phyloP scores from a whole-genome alignment of 352 stramenopile genomes.

The Phytophthora crassamura region DNA sequence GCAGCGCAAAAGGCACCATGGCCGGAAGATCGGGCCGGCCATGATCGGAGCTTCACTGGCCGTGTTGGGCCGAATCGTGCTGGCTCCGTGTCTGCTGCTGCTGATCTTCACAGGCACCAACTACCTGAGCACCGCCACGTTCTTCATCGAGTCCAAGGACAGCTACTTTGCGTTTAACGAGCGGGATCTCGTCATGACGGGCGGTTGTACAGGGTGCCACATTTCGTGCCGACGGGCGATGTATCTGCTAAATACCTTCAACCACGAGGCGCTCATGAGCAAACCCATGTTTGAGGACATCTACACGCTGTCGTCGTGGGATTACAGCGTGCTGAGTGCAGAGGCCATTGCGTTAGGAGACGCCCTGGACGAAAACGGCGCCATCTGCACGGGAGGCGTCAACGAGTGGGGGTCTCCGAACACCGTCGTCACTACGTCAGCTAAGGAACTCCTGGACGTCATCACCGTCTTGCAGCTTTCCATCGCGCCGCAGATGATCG shows the following conservation, averaged over 20 bases:
- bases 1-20: constrained; percentile 4
- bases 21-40: constrained; percentile 2
- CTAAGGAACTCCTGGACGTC: constrained; percentile 15
- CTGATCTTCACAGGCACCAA: constrained; percentile 14
- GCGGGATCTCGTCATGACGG: constrained; percentile 18
- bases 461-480: constrained; percentile 16
- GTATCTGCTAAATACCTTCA: constrained; percentile 4
- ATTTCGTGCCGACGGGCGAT: constrained; percentile 1
- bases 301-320: constrained; percentile 10
- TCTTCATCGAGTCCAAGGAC: constrained; percentile 28
- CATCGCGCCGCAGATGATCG: constrained; percentile 12
- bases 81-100: constrained; percentile 23
- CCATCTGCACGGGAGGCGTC: constrained; percentile 26
- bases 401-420: constrained; percentile 29
- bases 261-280: constrained; percentile 18
- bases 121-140: constrained; percentile 15
- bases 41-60: constrained; percentile 14
- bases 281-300: constrained; percentile 29
- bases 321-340: constrained; percentile 9
- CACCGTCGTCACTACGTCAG: constrained; percentile 7
- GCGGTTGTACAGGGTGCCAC: neutral
- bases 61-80: constrained; percentile 16
- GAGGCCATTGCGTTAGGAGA: constrained; percentile 17
- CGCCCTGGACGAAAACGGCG: constrained; percentile 10
- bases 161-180: constrained; percentile 34